phyloP scores from a whole-genome alignment of 2,329 filamentous ascomycete species.

The Fusarium chuoi region DNA sequence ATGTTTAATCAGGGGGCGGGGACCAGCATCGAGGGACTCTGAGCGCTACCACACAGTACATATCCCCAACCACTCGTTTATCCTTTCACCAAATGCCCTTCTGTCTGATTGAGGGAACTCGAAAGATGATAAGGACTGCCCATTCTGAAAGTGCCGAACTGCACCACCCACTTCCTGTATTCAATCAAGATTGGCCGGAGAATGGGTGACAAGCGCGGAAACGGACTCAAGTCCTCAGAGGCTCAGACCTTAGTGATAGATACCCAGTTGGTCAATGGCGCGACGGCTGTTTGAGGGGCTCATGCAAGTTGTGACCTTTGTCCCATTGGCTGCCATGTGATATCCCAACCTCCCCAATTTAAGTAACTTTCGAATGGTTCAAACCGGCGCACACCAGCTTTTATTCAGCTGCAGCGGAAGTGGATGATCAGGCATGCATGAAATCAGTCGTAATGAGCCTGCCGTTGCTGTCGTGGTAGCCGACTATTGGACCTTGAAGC shows the following conservation, averaged over 20 bases:
- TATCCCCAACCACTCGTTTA: constrained; percentile 26
- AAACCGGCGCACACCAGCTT: constrained; percentile 24
- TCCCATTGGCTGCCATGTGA: constrained; percentile 38
- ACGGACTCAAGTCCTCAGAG: neutral
- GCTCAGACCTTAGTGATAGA: neutral
- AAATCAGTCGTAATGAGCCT: constrained; percentile 38
- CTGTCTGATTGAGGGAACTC: constrained; percentile 5
- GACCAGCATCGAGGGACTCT: constrained; percentile 12
- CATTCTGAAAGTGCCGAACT: constrained; percentile 3
- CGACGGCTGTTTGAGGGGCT: constrained; percentile 17
- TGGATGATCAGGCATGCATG: constrained; percentile 41
- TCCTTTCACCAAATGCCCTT: neutral
- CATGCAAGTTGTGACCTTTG: constrained; percentile 1
- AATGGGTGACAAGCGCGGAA: constrained; percentile 10
- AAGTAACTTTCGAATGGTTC: constrained; percentile 14
- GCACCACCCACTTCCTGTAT: constrained; percentile 18
- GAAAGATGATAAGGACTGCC: neutral
- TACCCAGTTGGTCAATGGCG: neutral
- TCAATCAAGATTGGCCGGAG: neutral
- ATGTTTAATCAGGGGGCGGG: constrained; percentile 37
- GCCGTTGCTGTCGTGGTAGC: constrained; percentile 47
- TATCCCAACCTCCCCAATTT: constrained; percentile 40
- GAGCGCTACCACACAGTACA: constrained; percentile 9
- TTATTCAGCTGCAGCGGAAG: constrained; percentile 36
- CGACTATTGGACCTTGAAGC: constrained; percentile 42